Evolutionary conservation across 2,329 filamentous ascomycete species (phyloP).

Genomic region (Ceratocystis smalleyi): DNA sequence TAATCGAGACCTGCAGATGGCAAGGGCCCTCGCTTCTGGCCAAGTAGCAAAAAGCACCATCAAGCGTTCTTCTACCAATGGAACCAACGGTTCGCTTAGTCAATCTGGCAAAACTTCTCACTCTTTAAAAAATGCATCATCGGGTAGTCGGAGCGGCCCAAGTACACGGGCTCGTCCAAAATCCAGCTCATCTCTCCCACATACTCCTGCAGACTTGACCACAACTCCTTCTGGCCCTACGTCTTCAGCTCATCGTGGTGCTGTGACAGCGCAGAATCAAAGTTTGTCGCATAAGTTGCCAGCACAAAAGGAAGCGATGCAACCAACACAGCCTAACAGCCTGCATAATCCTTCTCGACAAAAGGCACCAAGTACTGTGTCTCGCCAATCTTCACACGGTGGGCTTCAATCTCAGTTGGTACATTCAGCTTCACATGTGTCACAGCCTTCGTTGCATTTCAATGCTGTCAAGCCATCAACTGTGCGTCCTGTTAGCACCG

Average conservation of each 20-base stretch:
- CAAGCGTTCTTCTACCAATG: neutral
- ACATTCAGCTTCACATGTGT: neutral
- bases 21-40: slow-evolving; percentile 26
- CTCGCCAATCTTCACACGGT: slow-evolving; percentile 3
- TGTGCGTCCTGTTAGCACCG: neutral
- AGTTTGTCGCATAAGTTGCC: slow-evolving; percentile 1
- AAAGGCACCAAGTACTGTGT: neutral
- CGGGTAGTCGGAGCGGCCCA: neutral
- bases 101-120: neutral
- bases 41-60: slow-evolving; percentile 28
- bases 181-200: slow-evolving; percentile 3
- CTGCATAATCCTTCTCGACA: slow-evolving; percentile 11
- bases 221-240: neutral
- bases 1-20: slow-evolving; percentile 9
- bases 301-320: neutral
- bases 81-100: neutral
- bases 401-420: neutral
- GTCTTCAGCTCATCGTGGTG: neutral
- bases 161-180: slow-evolving; percentile 8
- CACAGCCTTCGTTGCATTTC: neutral
- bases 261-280: neutral
- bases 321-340: slow-evolving; percentile 4
- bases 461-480: neutral
- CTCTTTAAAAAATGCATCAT: neutral
- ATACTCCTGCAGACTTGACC: neutral